phyloP scores from a whole-genome alignment of 495 filamentous ascomycete species.

The Glarea lozoyensis region DNA sequence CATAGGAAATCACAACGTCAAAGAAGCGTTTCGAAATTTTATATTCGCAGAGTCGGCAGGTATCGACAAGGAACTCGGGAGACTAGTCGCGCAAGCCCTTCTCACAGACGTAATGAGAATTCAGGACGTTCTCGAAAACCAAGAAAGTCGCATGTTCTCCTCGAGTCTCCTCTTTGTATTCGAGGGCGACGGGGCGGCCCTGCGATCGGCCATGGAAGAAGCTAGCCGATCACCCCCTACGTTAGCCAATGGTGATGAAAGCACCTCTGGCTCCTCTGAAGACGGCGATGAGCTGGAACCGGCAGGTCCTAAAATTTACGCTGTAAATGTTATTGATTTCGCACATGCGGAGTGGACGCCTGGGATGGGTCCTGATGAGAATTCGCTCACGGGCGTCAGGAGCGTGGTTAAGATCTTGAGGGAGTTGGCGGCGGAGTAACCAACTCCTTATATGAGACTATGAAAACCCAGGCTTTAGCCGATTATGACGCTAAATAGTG shows the following conservation, averaged over 20 bases:
- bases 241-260: conserved; percentile 14
- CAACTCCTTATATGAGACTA: too few species aligned
- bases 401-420: conserved; percentile 64
- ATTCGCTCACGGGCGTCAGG: conserved; percentile 65
- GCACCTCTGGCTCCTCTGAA: conserved; percentile 21
- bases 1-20: conserved; percentile 62
- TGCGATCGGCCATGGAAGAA: conserved; percentile 57
- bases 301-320: conserved; percentile 62
- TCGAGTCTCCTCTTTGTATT: conserved; percentile 85
- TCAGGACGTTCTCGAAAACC: conserved; percentile 22
- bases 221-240: conserved; percentile 30
- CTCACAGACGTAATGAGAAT: conserved; percentile 47
- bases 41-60: conserved; percentile 56
- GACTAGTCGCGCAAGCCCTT: conserved; percentile 54
- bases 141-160: conserved; percentile 92
- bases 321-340: conserved; percentile 91
- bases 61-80: conserved; percentile 40
- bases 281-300: conserved; percentile 59
- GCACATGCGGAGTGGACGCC: conserved; percentile 86
- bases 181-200: conserved; percentile 70
- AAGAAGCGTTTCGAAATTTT: conserved; percentile 66
- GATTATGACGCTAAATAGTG: too few species aligned
- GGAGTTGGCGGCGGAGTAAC: conserved; percentile 26
- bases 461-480: too few species aligned
- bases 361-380: conserved; percentile 82